A percentile compares a stretch with the other conserved stretches of the same genome.
Evolutionary conservation across 108 stramenopile species (phyloP).

Genomic region (Asterionellopsis glacialis): DNA sequence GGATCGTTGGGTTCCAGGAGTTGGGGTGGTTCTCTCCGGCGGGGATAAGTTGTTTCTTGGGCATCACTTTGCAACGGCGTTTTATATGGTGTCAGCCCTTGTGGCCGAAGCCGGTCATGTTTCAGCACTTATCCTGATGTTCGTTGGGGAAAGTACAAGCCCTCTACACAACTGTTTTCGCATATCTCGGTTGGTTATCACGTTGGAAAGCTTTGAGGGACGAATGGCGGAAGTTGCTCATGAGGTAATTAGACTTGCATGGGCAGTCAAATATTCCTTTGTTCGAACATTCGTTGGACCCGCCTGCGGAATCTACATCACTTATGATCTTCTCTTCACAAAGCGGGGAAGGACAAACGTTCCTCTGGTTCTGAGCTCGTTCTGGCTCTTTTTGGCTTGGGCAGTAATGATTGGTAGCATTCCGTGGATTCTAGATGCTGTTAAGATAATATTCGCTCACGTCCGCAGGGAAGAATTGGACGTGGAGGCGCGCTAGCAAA

Average conservation of each 20-base stretch:
- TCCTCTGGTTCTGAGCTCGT: constrained; percentile 22
- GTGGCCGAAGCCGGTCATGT: constrained; percentile 26
- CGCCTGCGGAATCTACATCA: constrained; percentile 8
- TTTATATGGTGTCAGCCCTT: constrained; percentile 29
- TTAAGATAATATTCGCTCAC: background rate
- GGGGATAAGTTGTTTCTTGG: constrained; percentile 28
- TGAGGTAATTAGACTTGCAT: too few relatives aligned
- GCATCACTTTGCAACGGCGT: constrained; percentile 22
- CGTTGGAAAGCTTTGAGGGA: too few relatives aligned
- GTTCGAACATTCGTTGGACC: constrained; percentile 23
- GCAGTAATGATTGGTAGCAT: constrained; percentile 8
- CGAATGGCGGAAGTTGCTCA: too few relatives aligned
- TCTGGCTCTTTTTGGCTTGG: constrained; percentile 28
- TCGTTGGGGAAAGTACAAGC: constrained; percentile 22
- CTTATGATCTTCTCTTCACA: constrained; percentile 28
- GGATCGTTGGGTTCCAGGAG: constrained; percentile 24
- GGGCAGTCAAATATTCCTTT: background rate
- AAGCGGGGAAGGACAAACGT: constrained; percentile 18
- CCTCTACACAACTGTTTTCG: constrained; percentile 27
- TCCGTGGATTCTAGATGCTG: constrained; percentile 2
- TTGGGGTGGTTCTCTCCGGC: constrained; percentile 22
- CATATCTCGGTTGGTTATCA: background rate
- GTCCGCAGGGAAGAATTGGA: too few relatives aligned
- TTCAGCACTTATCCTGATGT: constrained; percentile 28
- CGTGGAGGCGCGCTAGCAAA: too few relatives aligned